Conservation (phyloP, 305 asterid genomes). For the Coffea humblotiana region DNA sequence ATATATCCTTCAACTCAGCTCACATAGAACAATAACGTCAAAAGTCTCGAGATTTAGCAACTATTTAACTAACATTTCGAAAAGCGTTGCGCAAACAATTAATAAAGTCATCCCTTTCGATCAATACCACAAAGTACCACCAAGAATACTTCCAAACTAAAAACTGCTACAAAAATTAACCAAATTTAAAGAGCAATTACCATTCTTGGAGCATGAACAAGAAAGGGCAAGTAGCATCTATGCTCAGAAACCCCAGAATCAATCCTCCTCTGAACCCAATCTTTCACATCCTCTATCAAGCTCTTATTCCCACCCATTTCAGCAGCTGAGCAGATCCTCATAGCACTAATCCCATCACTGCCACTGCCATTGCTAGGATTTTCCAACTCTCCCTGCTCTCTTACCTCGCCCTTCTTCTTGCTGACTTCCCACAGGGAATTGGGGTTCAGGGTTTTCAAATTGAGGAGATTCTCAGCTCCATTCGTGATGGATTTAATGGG, state of each 20-base stretch:
- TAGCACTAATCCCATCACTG: conserved; percentile 19
- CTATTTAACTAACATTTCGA: background rate
- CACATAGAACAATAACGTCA: background rate
- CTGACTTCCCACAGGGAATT: background rate
- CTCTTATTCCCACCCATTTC: conserved; percentile 19
- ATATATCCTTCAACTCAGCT: background rate
- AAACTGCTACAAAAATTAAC: background rate
- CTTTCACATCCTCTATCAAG: conserved; percentile 36
- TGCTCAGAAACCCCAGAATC: conserved; percentile 45
- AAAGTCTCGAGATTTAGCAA: background rate
- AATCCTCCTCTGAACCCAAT: conserved; percentile 41
- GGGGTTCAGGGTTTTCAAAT: conserved; percentile 10
- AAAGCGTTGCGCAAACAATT: background rate
- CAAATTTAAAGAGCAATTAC: conserved; percentile 26
- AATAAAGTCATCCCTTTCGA: background rate
- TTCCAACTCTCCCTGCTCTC: conserved; percentile 1
- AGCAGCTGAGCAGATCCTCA: conserved; percentile 27
- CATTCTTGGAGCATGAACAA: conserved; percentile 53
- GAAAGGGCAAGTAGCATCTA: conserved; percentile 54
- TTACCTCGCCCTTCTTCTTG: conserved; percentile 8
- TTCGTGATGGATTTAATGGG: conserved; percentile 14
- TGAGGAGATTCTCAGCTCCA: conserved; percentile 4
- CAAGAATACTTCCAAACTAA: background rate
- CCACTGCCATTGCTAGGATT: background rate
- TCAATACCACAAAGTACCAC: background rate